phyloP scores from a whole-genome alignment of 2,329 filamentous ascomycete genomes.

The Septoria linicola region DNA sequence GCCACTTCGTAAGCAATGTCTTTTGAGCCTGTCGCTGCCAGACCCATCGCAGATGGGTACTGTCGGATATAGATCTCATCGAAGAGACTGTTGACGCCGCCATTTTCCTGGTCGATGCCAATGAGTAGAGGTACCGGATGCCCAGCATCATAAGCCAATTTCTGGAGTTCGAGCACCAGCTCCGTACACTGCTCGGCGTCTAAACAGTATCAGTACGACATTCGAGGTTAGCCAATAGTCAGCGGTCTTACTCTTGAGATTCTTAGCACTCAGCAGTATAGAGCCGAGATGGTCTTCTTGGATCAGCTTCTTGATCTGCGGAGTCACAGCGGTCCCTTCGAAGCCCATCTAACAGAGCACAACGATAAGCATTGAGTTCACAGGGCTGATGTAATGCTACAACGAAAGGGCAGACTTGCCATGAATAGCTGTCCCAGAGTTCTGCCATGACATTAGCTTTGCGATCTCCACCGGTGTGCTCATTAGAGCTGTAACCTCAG shows the following conservation, averaged over 20 bases:
- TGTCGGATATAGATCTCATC: constrained; percentile 95
- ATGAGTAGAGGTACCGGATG: constrained; percentile 88
- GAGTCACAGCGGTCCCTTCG: constrained; percentile 79
- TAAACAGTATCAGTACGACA: constrained; percentile 45
- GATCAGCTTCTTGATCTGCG: constrained; percentile 77
- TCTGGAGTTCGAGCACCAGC: constrained; percentile 87
- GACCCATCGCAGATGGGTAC: constrained; percentile 94
- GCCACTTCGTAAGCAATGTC: constrained; percentile 86
- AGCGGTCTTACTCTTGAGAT: constrained; percentile 68
- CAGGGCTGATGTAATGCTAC: constrained; percentile 8
- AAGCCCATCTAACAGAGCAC: constrained; percentile 65
- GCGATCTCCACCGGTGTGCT: background rate
- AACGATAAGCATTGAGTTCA: constrained; percentile 26
- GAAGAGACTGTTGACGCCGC: constrained; percentile 93
- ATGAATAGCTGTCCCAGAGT: constrained; percentile 46
- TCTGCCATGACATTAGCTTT: constrained; percentile 43
- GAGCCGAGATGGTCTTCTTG: constrained; percentile 84
- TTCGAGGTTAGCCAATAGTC: background rate
- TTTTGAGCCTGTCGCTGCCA: constrained; percentile 85
- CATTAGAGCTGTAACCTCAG: constrained; percentile 3
- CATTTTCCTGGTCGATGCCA: constrained; percentile 94
- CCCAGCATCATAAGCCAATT: constrained; percentile 83
- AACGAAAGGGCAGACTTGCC: constrained; percentile 24
- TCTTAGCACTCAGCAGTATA: constrained; percentile 80
- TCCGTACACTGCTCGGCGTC: constrained; percentile 86